Evolutionary conservation across 83 land plant species (phyloP).

Genomic region (Thuja plicata): DNA sequence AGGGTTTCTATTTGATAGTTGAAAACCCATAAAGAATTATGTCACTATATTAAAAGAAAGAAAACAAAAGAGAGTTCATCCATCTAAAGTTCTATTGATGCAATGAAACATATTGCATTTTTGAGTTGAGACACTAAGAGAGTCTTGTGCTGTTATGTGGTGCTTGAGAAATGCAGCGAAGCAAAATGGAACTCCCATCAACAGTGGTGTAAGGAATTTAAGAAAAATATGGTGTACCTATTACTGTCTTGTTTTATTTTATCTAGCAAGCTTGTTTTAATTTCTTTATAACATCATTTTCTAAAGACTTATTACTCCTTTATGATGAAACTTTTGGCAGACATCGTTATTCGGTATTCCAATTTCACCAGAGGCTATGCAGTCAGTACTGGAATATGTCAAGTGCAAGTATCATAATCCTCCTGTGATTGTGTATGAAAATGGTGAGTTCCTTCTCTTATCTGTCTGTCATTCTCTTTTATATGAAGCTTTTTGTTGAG

Average conservation of each 20-base stretch:
- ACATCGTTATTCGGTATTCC: background rate
- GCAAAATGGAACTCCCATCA: background rate
- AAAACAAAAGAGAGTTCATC: no score
- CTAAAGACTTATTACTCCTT: background rate
- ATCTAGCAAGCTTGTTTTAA: background rate
- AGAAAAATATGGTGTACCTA: background rate
- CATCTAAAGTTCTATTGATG: background rate
- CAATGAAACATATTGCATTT: background rate
- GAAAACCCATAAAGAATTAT: background rate
- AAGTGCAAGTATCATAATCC: background rate
- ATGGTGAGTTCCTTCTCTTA: constrained; percentile 2
- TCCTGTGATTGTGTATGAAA: constrained; percentile 4
- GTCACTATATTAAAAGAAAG: no score
- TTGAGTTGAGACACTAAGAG: background rate
- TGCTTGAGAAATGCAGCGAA: background rate
- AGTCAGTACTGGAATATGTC: background rate
- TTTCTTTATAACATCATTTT: background rate
- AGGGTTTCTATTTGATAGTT: background rate
- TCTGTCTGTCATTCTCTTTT: background rate
- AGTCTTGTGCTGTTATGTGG: background rate
- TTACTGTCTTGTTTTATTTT: background rate
- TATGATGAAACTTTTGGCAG: background rate
- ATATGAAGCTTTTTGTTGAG: background rate
- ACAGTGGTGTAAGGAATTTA: background rate
- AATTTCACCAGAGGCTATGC: background rate